Conservation (phyloP, 371 early-diverging fungal species). For the Sporodiniella umbellata region DNA sequence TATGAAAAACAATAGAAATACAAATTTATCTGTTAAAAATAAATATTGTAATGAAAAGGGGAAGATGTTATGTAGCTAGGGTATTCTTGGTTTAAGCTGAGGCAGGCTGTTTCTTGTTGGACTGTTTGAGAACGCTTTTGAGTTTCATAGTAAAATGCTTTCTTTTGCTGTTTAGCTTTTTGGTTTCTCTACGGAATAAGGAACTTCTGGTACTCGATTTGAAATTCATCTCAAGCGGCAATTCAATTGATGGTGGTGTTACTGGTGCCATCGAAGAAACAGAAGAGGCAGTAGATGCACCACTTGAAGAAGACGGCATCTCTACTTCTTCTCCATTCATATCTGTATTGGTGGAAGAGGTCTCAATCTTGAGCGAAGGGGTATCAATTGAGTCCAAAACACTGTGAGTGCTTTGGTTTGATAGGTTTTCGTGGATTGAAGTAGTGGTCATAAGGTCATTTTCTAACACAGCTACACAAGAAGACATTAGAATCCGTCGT, state of each 20-base stretch:
- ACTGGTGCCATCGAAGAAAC: not conserved
- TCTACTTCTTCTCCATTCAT: not conserved
- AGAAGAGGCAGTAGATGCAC: not conserved
- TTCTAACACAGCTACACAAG: too few species aligned
- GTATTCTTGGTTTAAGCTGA: not conserved
- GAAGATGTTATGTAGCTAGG: not conserved
- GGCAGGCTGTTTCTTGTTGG: constrained; percentile 12
- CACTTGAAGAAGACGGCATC: not conserved
- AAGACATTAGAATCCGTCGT: too few species aligned
- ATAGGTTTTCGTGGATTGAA: too few species aligned
- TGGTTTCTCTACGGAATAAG: constrained; percentile 22
- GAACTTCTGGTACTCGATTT: constrained; percentile 9
- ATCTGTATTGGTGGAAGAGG: too few species aligned
- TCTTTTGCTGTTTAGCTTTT: constrained; percentile 20
- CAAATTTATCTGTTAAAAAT: not conserved
- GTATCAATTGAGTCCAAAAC: too few species aligned
- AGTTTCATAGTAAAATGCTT: constrained; percentile 21
- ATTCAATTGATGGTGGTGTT: not conserved
- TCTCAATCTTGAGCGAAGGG: too few species aligned
- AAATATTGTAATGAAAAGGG: not conserved
- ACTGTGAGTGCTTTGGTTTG: too few species aligned
- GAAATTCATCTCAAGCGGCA: not conserved
- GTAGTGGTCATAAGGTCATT: too few species aligned
- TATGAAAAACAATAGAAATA: not conserved
- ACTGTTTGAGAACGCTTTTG: constrained; percentile 5